A percentile compares a stretch with the other conserved stretches of the same genome.
Conservation (phyloP, 805 yeast species). For the Candida ipomoeae region DNA sequence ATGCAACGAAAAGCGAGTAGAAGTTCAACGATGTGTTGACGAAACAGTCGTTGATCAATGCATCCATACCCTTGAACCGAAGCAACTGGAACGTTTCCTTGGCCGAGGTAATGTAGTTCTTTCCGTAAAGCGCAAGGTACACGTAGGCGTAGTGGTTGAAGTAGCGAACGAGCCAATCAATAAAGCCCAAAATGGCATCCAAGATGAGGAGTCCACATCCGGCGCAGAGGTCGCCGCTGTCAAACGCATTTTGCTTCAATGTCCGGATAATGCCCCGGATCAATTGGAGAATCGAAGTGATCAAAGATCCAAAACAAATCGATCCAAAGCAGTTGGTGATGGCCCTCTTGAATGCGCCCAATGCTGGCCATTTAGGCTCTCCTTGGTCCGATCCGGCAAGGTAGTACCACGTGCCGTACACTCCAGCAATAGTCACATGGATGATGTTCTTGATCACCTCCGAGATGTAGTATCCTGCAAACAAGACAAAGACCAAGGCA, state of each 20-base stretch:
- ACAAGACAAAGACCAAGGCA: slow-evolving; percentile 64
- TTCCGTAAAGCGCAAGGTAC: slow-evolving; percentile 83
- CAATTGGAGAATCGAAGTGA: slow-evolving; percentile 69
- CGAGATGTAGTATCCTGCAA: slow-evolving; percentile 78
- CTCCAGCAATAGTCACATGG: slow-evolving; percentile 77
- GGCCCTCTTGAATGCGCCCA: slow-evolving; percentile 76
- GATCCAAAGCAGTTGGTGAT: slow-evolving; percentile 86
- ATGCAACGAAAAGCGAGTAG: slow-evolving; percentile 68
- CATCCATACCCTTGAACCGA: slow-evolving; percentile 77
- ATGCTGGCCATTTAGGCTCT: slow-evolving; percentile 73
- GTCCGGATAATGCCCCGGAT: slow-evolving; percentile 52
- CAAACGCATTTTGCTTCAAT: slow-evolving; percentile 49
- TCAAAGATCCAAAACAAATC: slow-evolving; percentile 77
- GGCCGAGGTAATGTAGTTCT: slow-evolving; percentile 68
- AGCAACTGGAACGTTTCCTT: slow-evolving; percentile 78
- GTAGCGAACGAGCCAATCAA: slow-evolving; percentile 79
- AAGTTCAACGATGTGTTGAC: slow-evolving; percentile 76
- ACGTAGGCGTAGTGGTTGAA: slow-evolving; percentile 90
- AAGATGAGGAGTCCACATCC: slow-evolving; percentile 51
- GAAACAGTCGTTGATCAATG: slow-evolving; percentile 78
- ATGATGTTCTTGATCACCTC: slow-evolving; percentile 79
- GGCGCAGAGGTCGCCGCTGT: slow-evolving; percentile 49
- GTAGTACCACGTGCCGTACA: slow-evolving; percentile 91
- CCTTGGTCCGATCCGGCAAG: slow-evolving; percentile 71
- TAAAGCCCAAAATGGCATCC: slow-evolving; percentile 55